Evolutionary conservation across 257 asterid species (phyloP), one percentile per base, ranked within the genome.

Genomic region (Voacanga thouarsii): DNA sequence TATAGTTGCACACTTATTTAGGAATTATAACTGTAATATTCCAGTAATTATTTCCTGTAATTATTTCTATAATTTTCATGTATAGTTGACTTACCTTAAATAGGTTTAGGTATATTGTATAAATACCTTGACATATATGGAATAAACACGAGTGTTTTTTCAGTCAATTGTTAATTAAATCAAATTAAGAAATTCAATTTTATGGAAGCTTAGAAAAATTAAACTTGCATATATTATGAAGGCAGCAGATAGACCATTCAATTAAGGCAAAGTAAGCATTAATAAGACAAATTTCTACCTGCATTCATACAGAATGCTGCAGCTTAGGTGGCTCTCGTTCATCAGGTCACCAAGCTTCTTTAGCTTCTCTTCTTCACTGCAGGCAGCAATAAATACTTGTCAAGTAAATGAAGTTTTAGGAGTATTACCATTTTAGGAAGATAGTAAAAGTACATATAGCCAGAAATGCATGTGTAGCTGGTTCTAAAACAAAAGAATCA

Each of bases 271-370:
- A 57, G 30, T 7, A 57, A 49, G 9, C 15, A 50, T 26, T 21
- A 71, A 57, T 28, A 65, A 30, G 79, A 51, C 21, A 15, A 63
- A 61, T 15, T 33, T 39, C 10, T 87, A 95, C 99, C 99, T 95
- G 98, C 99, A 95, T 84, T 96, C 99, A 6, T 91, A 96, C 82
- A 90, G 82, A 67, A 92, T 88, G 45, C 98, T 92, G 87, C 99
- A 96, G 89, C 99, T 96, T 75, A 87, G 76, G 88, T 96, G 99
- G 89, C 98, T 93, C 1, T 92, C 97, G 43, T 93, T 91, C 98
- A 95, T 95, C 47, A 95, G 97, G 81, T 86, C 92, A 24, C 99
- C 98, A 43, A 95, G 98, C 82, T 93, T 90, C 96, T 90, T 90
- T 81, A 92, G 89, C 80, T 72, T 86, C 28, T 89, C 95, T 83